phyloP scores from a whole-genome alignment of 208 protist genomes.

The Crithidia bombi region DNA sequence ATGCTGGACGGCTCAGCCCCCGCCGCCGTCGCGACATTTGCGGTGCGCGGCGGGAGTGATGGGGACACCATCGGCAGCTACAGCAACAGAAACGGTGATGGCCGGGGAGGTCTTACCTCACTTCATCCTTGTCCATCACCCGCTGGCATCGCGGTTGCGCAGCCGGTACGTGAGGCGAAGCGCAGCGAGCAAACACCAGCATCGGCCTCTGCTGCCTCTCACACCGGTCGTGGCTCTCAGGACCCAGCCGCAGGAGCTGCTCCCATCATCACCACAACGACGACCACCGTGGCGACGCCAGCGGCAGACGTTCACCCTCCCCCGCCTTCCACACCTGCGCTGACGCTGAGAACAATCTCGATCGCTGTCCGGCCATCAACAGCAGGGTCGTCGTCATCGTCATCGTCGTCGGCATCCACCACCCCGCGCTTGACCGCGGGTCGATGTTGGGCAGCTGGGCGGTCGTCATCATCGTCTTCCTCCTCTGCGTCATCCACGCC shows the following conservation, averaged over 20 bases:
- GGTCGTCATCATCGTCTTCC: neutral
- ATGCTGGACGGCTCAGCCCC: slow-evolving; percentile 1
- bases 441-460: neutral
- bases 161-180: too few species aligned
- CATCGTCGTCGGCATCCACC: neutral
- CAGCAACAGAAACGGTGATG: neutral
- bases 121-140: too few species aligned
- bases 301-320: neutral
- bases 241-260: too few species aligned
- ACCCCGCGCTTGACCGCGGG: neutral
- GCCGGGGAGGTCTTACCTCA: too few species aligned
- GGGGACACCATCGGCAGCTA: neutral
- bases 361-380: neutral
- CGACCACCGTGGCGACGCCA: too few species aligned
- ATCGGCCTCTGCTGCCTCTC: too few species aligned
- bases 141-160: too few species aligned
- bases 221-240: too few species aligned
- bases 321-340: neutral
- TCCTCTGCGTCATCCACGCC: slow-evolving; percentile 4
- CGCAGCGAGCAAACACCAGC: too few species aligned
- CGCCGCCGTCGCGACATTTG: neutral
- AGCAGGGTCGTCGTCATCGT: neutral
- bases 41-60: neutral
- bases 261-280: too few species aligned
- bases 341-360: neutral